Conservation (phyloP, 768 basidiomycete species). For the Podaxis mareebaensis region DNA sequence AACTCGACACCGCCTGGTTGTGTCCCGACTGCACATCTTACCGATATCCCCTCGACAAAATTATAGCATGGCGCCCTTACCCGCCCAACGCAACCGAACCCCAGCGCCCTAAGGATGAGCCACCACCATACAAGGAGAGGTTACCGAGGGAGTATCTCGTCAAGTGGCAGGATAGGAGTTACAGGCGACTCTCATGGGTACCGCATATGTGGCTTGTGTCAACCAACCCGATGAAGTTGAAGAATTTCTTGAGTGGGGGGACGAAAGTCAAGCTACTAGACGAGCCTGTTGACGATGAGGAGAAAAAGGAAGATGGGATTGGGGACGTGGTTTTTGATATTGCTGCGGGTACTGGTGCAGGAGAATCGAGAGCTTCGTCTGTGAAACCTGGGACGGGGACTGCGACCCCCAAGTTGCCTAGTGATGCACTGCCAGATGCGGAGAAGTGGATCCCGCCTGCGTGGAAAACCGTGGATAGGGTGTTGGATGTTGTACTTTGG, state of each 20-base stretch:
- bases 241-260: slow-evolving; percentile 73
- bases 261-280: slow-evolving; percentile 66
- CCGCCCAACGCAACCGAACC: slow-evolving; percentile 66
- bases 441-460: slow-evolving; percentile 68
- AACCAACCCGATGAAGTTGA: slow-evolving; percentile 64
- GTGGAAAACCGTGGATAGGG: slow-evolving; percentile 93
- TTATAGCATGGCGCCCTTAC: slow-evolving; percentile 90
- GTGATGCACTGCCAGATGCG: slow-evolving; percentile 63
- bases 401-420: slow-evolving; percentile 26
- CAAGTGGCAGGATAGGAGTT: slow-evolving; percentile 84
- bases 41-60: slow-evolving; percentile 71
- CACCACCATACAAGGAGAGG: slow-evolving; percentile 52
- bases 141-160: slow-evolving; percentile 92
- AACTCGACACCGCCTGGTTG: slow-evolving; percentile 53
- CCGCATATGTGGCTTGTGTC: slow-evolving; percentile 89
- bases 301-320: slow-evolving; percentile 30
- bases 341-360: slow-evolving; percentile 41
- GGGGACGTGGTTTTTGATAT: slow-evolving; percentile 20
- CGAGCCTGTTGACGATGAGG: slow-evolving; percentile 38
- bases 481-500: slow-evolving; percentile 80
- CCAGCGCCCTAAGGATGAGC: slow-evolving; percentile 34
- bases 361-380: slow-evolving; percentile 37
- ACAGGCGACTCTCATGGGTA: slow-evolving; percentile 82
- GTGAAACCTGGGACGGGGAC: slow-evolving; percentile 29
- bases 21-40: slow-evolving; percentile 82